Evolutionary conservation across 345 rosid genomes (phyloP), one percentile per base, ranked within the genome.

Genomic region (Moringa oleifera): DNA sequence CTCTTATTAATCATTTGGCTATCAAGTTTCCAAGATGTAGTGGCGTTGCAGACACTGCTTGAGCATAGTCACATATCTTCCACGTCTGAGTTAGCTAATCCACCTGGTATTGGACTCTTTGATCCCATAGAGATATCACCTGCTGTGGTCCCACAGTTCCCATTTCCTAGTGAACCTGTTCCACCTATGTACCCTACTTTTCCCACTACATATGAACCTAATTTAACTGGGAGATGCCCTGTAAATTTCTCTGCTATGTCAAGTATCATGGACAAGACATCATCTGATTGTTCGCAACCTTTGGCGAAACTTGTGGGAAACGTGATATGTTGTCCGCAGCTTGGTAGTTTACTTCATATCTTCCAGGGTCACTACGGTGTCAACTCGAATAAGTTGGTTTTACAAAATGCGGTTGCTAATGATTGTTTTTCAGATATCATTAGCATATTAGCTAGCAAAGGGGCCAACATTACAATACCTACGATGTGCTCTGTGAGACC

Each of bases 381-480:
- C 68, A 72, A 74, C 66, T 79, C 97, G 31, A 88, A 88, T 77
- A 77, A 77, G 78, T 66, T 93, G 90, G 96, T 82, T 70, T 70
- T 93, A 69, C 78, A 75, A 55, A 80, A 68, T 58, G 72, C 86
- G 4, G 75, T 82, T 75, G 96, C 97, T 74, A 64, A 72, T 78
- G 95, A 94, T 86, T 94, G 99, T 83, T 90, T 90, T 90, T 83
- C 94, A 59, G 99, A 94, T 83, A 80, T 90, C 87, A 71, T 88
- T 77, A 83, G 90, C 47, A 83, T 88, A 67, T 75, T 93, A 63
- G 80, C 77, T 65, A 86, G 97, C 81, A 80, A 73, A 71, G 88
- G 99, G 80, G 99, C 99, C 66, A 85, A 88, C 55, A 73, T 41
- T 67, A 79, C 83, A 10, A 71, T 90, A 66, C 92, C 90, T 71